phyloP scores from a whole-genome alignment of 73 alveolate genomes.

The Uronychia binucleata region DNA sequence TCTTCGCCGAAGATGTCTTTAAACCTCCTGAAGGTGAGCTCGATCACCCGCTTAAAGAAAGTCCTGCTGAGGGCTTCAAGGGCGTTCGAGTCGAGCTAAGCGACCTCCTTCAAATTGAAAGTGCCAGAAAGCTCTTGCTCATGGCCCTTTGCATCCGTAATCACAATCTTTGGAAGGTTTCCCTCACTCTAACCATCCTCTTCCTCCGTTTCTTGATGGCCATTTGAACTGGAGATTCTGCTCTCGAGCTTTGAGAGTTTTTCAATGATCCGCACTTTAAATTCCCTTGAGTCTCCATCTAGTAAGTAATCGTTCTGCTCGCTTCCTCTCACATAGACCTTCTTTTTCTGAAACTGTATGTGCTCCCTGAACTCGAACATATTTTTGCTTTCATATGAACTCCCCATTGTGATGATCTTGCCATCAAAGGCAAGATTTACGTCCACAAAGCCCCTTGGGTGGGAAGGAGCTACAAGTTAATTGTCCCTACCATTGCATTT shows the following conservation, averaged over 20 bases:
- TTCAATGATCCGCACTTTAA: constrained; percentile 62
- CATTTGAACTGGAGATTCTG: constrained; percentile 2
- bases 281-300: constrained; percentile 55
- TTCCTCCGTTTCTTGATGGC: neutral
- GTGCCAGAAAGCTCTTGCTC: neutral
- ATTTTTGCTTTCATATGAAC: neutral
- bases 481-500: constrained; percentile 69
- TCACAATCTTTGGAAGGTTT: neutral
- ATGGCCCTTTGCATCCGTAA: constrained; percentile 1
- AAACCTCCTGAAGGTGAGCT: neutral
- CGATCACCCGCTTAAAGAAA: constrained; percentile 16
- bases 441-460: constrained; percentile 58
- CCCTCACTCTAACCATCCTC: neutral
- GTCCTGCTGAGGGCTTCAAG: constrained; percentile 34
- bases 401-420: constrained; percentile 16
- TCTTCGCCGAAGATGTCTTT: neutral
- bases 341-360: constrained; percentile 18
- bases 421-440: constrained; percentile 48
- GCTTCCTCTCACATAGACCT: constrained; percentile 27
- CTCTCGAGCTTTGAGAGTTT: constrained; percentile 40
- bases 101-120: neutral
- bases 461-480: too few species aligned
- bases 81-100: constrained; percentile 14
- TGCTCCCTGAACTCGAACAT: constrained; percentile 38
- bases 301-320: constrained; percentile 24